Base-by-base conservation (phyloP, 2,329 filamentous ascomycete species). In the Ophioceras dolichostomum region DNA sequence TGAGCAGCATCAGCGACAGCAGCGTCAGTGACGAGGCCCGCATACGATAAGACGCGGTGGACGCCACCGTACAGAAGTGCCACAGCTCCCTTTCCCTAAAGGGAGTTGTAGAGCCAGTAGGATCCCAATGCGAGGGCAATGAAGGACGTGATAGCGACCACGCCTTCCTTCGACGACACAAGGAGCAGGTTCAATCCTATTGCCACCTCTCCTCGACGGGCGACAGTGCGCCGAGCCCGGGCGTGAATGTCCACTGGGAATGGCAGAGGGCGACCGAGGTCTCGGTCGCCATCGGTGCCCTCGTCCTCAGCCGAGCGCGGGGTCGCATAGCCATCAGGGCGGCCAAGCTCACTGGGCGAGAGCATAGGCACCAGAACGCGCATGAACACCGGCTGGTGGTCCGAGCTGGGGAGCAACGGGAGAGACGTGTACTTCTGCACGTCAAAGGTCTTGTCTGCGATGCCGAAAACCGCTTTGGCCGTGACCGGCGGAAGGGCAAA, bases 301-400 rank as follows among this genome's bases (percentile, higher is more conserved):
- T 40, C 31, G 12, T 20, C 21, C 14, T 22, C 13, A 1, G 60
- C 38, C 69, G 59, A 32, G 64, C 61, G 68, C 71, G 75, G 3
- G 70, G 63, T 42, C 72, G 64, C 2, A 65, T 60, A 44, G 75
- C 68, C 34, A 76, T 61, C 33, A 68, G 60, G 10, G 69, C 58
- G 67, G 67, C 39, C 19, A 18, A 73, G 54, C 31, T 60, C 56
- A 9, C 54, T 50, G 3, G 56, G 56, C 10, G 56, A 48, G 34
- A 75, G 46, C 5, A 85, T 60, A 2, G 84, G 80, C 13, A 95
- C 68, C 0, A 65, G 62, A 7, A 79, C 65, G 4, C 81, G 73
- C 18, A 94, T 64, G 34, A 76, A 83, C 3, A 96, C 91, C 6
- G 87, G 73, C 21, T 85, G 76, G 59, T 98, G 91, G 55, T 98